These are phyloP conservation scores for Ceratocystis eucalypticola DNA, from an alignment of 2,329 filamentous ascomycete genomes.

Conservation along the genomic window DNA sequence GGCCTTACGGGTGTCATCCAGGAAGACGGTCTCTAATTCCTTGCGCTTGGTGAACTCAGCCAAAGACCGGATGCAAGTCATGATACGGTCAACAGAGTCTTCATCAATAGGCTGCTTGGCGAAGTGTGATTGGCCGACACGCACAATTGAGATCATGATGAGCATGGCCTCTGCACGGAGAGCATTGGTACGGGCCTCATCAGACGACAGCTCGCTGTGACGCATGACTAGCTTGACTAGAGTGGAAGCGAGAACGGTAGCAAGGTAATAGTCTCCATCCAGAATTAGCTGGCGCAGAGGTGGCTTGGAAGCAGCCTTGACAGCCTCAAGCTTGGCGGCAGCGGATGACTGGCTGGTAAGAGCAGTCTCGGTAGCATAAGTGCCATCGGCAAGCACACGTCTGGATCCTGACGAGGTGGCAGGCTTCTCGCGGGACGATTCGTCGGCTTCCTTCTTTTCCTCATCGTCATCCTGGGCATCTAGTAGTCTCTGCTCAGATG, in stretches of 20 bases:
- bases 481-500: constrained; percentile 81
- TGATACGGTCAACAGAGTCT: constrained; percentile 95
- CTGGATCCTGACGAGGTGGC: constrained; percentile 64
- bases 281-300: constrained; percentile 88
- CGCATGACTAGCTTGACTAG: constrained; percentile 97
- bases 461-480: constrained; percentile 68
- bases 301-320: constrained; percentile 93
- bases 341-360: constrained; percentile 84
- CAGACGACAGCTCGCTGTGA: constrained; percentile 81
- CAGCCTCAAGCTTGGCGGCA: constrained; percentile 83
- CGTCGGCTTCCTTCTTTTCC: constrained; percentile 34
- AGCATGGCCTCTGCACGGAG: constrained; percentile 95
- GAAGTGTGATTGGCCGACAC: constrained; percentile 96
- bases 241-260: constrained; percentile 87
- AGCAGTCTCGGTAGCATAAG: constrained; percentile 92
- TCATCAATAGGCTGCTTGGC: constrained; percentile 96
- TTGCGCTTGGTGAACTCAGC: constrained; percentile 83
- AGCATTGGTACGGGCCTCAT: constrained; percentile 78
- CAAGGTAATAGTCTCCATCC: constrained; percentile 93
- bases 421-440: constrained; percentile 68
- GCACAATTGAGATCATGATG: constrained; percentile 98
- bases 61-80: constrained; percentile 88
- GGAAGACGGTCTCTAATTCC: constrained; percentile 80
- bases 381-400: constrained; percentile 89
- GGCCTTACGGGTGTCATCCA: constrained; percentile 87